A percentile compares a stretch with the other conserved stretches of the same genome.
These are phyloP conservation scores for Truncatella angustata DNA, from an alignment of 2,329 filamentous ascomycete species.

Conservation along the genomic window DNA sequence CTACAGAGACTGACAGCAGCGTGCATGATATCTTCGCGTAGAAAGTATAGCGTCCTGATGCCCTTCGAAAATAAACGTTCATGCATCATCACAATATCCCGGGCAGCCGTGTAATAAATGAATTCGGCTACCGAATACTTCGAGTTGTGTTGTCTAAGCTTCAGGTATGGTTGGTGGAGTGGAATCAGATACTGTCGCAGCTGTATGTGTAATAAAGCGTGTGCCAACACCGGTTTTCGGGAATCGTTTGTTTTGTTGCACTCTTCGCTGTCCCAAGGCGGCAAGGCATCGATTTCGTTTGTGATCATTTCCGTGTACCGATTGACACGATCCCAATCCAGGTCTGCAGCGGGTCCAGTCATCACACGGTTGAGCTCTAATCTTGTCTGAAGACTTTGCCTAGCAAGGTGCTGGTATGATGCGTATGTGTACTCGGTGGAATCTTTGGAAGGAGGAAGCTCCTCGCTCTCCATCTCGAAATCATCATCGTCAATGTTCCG, in stretches of 20 bases:
- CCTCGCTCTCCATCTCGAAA: conserved; percentile 52
- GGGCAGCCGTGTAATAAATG: conserved; percentile 61
- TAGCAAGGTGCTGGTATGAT: conserved; percentile 57
- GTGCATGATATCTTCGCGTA: conserved; percentile 59
- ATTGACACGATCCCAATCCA: conserved; percentile 62
- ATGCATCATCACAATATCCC: conserved; percentile 61
- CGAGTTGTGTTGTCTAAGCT: conserved; percentile 57
- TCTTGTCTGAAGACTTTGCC: conserved; percentile 54
- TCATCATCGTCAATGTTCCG: conserved; percentile 58
- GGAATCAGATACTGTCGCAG: conserved; percentile 62
- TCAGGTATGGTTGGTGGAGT: conserved; percentile 59
- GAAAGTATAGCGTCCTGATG: conserved; percentile 57
- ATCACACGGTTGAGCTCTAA: conserved; percentile 57
- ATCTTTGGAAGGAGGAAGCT: conserved; percentile 50
- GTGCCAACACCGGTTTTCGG: conserved; percentile 57
- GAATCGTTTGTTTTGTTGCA: conserved; percentile 33
- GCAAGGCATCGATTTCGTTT: conserved; percentile 58
- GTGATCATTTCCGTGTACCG: conserved; percentile 60
- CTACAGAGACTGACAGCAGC: conserved; percentile 61
- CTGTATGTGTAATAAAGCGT: conserved; percentile 60
- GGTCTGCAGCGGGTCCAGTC: conserved; percentile 51
- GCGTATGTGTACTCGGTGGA: conserved; percentile 55
- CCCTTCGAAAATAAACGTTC: conserved; percentile 59
- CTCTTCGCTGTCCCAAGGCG: conserved; percentile 46
- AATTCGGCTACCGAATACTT: conserved; percentile 63